Base-by-base conservation (phyloP, 1,284 basidiomycete species). In the Leccinum angustisporum region DNA sequence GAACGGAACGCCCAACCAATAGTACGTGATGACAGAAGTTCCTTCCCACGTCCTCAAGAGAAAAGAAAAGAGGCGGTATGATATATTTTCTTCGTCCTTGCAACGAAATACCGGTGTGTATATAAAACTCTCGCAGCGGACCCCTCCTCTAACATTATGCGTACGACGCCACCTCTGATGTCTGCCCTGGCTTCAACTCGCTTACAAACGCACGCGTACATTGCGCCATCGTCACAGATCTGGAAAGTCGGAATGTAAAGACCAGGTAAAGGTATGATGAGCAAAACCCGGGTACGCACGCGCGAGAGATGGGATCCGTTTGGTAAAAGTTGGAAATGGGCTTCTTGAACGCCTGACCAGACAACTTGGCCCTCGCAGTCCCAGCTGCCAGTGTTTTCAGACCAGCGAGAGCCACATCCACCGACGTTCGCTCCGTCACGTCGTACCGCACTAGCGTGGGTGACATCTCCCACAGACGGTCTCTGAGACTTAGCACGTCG, bases 391-490 rank as follows among this genome's bases (percentile, higher is more conserved):
- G 76, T 1, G 80, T 76, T 70, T 84, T 85, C 53, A 97, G 77
- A 10, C 94, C 94, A 34, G 84, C 83, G 16, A 90, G 80, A 21
- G 88, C 85, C 51, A 94, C 78, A 40, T 90, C 91, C 1, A 77
- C 67, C 1, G 91, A 92, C 3, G 91, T 92, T 34, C 79, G 80
- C 78, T 98, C 97, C n/a, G 88, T 82, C 54, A 83, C 80, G 71
- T 97, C 95, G 76, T 97, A 96, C 67, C 94, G 85, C 43, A 98
- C 88, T 31, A 98, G 81, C 2, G 93, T 85, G 1, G 97, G 97
- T 43, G 94, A 94, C 68, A 99, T 89, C 75, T 98, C 96, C 94
- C 96, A 98, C 87, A 99, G 89, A 64, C 97, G 88, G 76, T 98
- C 95, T 56, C 96, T 87, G 56, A 99, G 79, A 57, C 83, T 82